phyloP scores from a whole-genome alignment of 306 rosid genomes.

The Vigna nakashimae region DNA sequence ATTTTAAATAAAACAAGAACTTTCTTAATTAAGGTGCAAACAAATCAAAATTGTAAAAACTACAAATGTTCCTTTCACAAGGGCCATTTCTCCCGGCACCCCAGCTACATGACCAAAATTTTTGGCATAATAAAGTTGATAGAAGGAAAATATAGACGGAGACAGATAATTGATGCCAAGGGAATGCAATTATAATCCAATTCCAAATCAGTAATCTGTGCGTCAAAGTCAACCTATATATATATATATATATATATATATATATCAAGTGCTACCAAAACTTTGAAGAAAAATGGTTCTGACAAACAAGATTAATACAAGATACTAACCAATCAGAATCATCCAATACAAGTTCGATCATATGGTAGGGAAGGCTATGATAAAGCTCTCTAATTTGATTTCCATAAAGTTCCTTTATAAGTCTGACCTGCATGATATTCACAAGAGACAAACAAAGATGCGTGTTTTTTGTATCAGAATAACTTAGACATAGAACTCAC shows the following conservation, averaged over 20 bases:
- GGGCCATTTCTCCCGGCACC: constrained; percentile 4
- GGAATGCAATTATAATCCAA: not conserved
- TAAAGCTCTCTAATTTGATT: constrained; percentile 81
- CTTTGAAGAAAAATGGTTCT: not conserved
- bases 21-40: constrained; percentile 9
- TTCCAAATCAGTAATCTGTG: not conserved
- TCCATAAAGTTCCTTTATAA: constrained; percentile 93
- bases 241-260: too few relatives aligned
- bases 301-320: constrained; percentile 29
- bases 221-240: not conserved
- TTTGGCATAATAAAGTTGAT: not conserved
- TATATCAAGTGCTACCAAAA: not conserved
- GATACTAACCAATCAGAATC: constrained; percentile 83
- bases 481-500: constrained; percentile 1
- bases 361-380: constrained; percentile 86
- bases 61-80: not conserved
- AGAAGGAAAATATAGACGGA: constrained; percentile 2
- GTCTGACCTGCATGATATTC: constrained; percentile 75
- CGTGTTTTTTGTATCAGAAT: constrained; percentile 37
- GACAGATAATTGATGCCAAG: not conserved
- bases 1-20: constrained; percentile 18
- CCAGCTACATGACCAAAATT: constrained; percentile 26
- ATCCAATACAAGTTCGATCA: constrained; percentile 70
- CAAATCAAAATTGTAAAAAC: constrained; percentile 26
- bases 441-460: constrained; percentile 1